These are phyloP conservation scores for Porcisia deanei DNA, from an alignment of 208 protist genomes.

Conservation along the genomic window DNA sequence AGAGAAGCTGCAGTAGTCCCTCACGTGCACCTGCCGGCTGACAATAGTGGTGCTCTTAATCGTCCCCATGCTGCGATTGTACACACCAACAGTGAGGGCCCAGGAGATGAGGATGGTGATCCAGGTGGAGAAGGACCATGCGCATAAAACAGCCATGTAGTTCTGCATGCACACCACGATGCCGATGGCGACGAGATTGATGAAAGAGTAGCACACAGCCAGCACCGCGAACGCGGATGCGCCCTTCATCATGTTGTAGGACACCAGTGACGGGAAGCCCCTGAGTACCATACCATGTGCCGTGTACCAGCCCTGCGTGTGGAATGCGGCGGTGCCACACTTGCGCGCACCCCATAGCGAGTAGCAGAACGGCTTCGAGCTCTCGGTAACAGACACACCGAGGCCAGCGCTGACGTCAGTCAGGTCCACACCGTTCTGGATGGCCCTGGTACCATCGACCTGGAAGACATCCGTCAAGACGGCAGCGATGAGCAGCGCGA, in stretches of 20 bases:
- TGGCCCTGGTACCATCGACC: constrained; percentile 26
- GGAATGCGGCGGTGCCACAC: constrained; percentile 16
- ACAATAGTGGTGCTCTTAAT: constrained; percentile 22
- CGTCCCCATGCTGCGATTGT: constrained; percentile 16
- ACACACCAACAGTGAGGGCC: constrained; percentile 29
- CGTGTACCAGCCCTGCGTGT: constrained; percentile 20
- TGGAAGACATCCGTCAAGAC: constrained; percentile 21
- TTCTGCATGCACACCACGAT: constrained; percentile 22
- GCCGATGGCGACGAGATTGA: constrained; percentile 23
- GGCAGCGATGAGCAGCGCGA: constrained; percentile 26
- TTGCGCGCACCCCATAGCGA: constrained; percentile 26
- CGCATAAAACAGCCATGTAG: constrained; percentile 29
- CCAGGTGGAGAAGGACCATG: constrained; percentile 33
- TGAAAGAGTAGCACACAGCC: constrained; percentile 25
- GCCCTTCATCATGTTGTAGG: constrained; percentile 26
- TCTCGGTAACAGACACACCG: constrained; percentile 16
- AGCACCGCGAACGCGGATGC: constrained; percentile 21
- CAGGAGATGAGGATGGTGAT: constrained; percentile 35
- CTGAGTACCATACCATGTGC: not conserved
- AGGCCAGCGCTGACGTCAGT: constrained; percentile 9
- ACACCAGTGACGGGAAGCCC: constrained; percentile 19
- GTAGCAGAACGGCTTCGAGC: constrained; percentile 31
- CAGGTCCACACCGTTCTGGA: constrained; percentile 15
- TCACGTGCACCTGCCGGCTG: constrained; percentile 16
- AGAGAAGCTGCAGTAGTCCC: constrained; percentile 32